Percentiles rank a stretch among this genome's conserved stretches.
These are phyloP conservation scores for Rhododendron mucronatum DNA, from an alignment of 148 eudicot genomes.

Conservation along the genomic window DNA sequence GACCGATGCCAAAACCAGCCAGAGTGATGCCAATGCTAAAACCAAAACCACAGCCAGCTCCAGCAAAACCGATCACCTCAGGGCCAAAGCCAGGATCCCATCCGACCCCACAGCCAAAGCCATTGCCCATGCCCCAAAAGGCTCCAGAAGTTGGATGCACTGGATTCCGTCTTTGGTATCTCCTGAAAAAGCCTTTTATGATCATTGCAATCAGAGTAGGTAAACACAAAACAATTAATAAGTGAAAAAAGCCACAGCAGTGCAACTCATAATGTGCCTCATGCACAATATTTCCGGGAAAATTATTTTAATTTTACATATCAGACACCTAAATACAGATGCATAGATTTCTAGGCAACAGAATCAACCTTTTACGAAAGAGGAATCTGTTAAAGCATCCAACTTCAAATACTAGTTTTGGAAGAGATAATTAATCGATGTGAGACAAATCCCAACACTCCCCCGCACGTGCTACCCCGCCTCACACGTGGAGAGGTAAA, in stretches of 20 bases:
- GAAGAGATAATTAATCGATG: too few relatives aligned
- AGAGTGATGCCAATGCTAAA: constrained; percentile 82
- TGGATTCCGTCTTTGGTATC: constrained; percentile 93
- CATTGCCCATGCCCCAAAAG: constrained; percentile 96
- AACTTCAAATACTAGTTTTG: too few relatives aligned
- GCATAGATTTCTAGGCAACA: not conserved
- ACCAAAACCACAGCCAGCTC: constrained; percentile 95
- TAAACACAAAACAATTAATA: not conserved
- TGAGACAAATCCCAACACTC: too few relatives aligned
- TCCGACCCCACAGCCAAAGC: constrained; percentile 95
- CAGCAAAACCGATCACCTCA: constrained; percentile 91
- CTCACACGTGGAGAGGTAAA: too few relatives aligned
- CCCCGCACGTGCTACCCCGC: too few relatives aligned
- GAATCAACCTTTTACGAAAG: not conserved
- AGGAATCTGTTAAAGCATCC: not conserved
- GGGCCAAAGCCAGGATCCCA: constrained; percentile 99
- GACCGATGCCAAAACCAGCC: constrained; percentile 90
- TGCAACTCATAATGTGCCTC: not conserved
- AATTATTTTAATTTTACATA: not conserved
- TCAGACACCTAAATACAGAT: not conserved
- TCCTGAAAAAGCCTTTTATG: constrained; percentile 71
- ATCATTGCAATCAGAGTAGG: constrained; percentile 53
- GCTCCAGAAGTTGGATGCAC: constrained; percentile 81
- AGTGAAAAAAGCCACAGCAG: not conserved
- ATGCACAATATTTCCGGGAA: not conserved